phyloP scores from a whole-genome alignment of 2,329 filamentous ascomycete species.

The Stemphylium beticola region DNA sequence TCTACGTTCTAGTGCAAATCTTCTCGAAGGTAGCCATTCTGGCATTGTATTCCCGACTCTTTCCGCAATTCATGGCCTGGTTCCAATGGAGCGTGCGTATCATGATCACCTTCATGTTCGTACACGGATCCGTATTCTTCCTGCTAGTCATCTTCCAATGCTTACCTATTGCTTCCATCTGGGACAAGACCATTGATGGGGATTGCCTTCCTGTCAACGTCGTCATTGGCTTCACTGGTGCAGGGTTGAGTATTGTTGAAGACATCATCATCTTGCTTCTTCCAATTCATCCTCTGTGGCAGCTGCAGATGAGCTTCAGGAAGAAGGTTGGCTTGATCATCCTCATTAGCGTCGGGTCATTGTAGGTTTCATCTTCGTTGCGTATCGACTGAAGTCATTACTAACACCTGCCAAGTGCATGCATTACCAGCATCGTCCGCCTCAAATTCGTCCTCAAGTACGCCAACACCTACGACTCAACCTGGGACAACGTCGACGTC shows the following conservation, averaged over 20 bases:
- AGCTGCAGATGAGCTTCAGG: constrained; percentile 19
- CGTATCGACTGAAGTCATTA: not conserved
- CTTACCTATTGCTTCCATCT: constrained; percentile 17
- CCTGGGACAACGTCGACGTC: constrained; percentile 26
- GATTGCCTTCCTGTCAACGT: constrained; percentile 19
- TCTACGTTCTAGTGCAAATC: constrained; percentile 19
- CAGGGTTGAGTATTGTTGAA: constrained; percentile 17
- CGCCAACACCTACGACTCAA: constrained; percentile 20
- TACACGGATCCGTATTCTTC: constrained; percentile 20
- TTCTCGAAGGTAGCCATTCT: constrained; percentile 23
- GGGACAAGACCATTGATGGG: constrained; percentile 20
- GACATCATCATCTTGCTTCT: constrained; percentile 24
- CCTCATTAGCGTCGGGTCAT: constrained; percentile 22
- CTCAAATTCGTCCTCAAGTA: constrained; percentile 22
- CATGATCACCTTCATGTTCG: constrained; percentile 22
- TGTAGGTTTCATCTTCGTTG: not conserved
- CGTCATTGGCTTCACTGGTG: constrained; percentile 19
- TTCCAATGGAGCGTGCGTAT: constrained; percentile 20
- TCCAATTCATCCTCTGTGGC: constrained; percentile 21
- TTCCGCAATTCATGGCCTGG: constrained; percentile 15
- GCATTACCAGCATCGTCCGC: constrained; percentile 21
- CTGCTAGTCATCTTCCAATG: constrained; percentile 23
- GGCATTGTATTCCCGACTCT: constrained; percentile 17
- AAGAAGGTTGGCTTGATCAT: constrained; percentile 20
- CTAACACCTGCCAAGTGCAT: constrained; percentile 15